phyloP scores from a whole-genome alignment of 2,329 filamentous ascomycete species.

The Xylaria sp. region DNA sequence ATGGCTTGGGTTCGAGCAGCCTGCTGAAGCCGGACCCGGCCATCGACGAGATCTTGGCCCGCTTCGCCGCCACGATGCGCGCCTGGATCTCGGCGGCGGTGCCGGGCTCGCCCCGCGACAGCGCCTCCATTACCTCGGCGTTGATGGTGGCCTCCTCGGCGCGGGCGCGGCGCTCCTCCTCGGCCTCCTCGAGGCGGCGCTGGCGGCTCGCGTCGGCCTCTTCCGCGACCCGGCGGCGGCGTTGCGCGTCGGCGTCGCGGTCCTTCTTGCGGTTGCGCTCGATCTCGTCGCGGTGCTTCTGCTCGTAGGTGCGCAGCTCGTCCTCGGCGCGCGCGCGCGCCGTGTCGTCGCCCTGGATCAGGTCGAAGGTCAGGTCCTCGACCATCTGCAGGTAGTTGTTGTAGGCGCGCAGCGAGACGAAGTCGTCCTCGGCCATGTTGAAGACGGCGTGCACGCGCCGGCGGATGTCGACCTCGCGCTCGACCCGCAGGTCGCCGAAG shows the following conservation, averaged over 20 bases:
- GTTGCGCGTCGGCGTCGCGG: conserved; percentile 57
- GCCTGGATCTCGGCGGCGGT: conserved; percentile 62
- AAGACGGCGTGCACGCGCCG: conserved; percentile 78
- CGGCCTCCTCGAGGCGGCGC: conserved; percentile 62
- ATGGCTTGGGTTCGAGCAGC: conserved; percentile 35
- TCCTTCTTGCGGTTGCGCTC: conserved; percentile 62
- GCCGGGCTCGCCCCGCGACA: conserved; percentile 63
- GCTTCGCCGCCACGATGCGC: conserved; percentile 73
- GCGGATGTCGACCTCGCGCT: conserved; percentile 92
- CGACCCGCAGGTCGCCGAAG: conserved; percentile 84
- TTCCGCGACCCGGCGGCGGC: conserved; percentile 58
- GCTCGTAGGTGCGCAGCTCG: conserved; percentile 64
- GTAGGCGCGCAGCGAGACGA: conserved; percentile 79
- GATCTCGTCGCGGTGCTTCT: conserved; percentile 70
- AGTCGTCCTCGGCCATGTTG: conserved; percentile 89
- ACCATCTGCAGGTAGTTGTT: conserved; percentile 96
- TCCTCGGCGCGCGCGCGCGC: conserved; percentile 54
- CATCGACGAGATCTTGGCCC: conserved; percentile 61
- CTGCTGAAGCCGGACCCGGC: conserved; percentile 37
- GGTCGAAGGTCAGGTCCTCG: conserved; percentile 86
- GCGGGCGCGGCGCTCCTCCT: conserved; percentile 73
- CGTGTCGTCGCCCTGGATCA: conserved; percentile 72
- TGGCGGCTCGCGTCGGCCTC: conserved; percentile 69
- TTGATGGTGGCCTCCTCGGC: conserved; percentile 64
- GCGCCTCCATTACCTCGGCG: conserved; percentile 69